Evolutionary conservation across 805 yeast species (phyloP).

Genomic region (Zygoascus flipseniorum): DNA sequence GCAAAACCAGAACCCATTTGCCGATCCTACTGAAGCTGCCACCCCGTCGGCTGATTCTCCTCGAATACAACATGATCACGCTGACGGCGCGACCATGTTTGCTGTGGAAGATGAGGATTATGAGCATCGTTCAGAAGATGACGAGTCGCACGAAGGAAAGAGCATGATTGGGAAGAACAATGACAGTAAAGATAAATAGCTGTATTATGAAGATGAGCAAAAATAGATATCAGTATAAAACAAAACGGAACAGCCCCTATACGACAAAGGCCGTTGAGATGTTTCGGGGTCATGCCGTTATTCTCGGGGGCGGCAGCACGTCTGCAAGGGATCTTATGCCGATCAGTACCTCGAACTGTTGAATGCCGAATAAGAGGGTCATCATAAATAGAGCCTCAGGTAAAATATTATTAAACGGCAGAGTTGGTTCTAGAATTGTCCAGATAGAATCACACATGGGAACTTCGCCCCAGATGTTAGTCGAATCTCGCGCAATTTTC

Average conservation of each 20-base stretch:
- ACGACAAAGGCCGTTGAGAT: too few relatives aligned
- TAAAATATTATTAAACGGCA: neutral
- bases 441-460: neutral
- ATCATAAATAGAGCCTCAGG: neutral
- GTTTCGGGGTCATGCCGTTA: too few relatives aligned
- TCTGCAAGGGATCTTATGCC: neutral
- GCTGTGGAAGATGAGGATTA: conserved; percentile 22
- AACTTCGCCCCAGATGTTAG: neutral
- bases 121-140: conserved; percentile 16
- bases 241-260: too few relatives aligned
- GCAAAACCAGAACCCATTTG: neutral
- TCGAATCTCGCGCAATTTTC: neutral
- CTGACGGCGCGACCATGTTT: conserved; percentile 17
- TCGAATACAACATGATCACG: neutral
- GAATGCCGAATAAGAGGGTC: neutral
- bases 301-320: too few relatives aligned
- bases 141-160: conserved; percentile 3
- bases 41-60: conserved; percentile 5
- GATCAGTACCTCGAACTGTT: neutral
- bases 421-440: neutral
- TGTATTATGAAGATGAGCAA: too few relatives aligned
- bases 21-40: conserved; percentile 1
- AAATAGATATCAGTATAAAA: too few relatives aligned
- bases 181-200: neutral
- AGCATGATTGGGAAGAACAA: conserved; percentile 2